Percentiles rank a stretch among this genome's conserved stretches.
Conservation (phyloP, 805 yeast species). For the Wickerhamomyces silvicola region DNA sequence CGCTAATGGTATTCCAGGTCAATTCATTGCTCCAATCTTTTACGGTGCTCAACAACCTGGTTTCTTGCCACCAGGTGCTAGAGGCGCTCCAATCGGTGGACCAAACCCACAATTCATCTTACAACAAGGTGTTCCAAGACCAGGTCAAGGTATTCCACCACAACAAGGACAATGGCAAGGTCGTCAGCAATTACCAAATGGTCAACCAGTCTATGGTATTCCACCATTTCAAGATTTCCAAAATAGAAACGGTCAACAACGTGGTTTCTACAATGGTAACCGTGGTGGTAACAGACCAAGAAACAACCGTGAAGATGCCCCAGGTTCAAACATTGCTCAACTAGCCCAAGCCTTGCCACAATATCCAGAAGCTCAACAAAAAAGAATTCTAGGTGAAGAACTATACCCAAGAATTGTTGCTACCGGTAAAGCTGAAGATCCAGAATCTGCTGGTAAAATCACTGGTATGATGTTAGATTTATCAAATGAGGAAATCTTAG, state of each 20-base stretch:
- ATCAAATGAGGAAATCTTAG: constrained; percentile 85
- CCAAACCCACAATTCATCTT: constrained; percentile 78
- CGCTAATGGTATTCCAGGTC: constrained; percentile 78
- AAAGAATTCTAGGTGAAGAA: constrained; percentile 97
- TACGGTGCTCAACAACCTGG: constrained; percentile 60
- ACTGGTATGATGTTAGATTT: constrained; percentile 98
- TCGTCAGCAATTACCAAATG: constrained; percentile 59
- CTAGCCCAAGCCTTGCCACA: constrained; percentile 58
- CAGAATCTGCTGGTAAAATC: constrained; percentile 95
- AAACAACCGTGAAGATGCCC: constrained; percentile 26
- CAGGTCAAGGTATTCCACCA: constrained; percentile 55
- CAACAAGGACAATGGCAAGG: constrained; percentile 59
- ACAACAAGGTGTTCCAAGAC: constrained; percentile 59
- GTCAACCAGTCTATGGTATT: constrained; percentile 81
- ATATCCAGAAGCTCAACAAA: constrained; percentile 84
- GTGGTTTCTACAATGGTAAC: constrained; percentile 40
- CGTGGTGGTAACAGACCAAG: constrained; percentile 35
- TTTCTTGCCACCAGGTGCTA: constrained; percentile 75
- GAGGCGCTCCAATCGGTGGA: constrained; percentile 78
- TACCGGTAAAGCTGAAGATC: constrained; percentile 80
- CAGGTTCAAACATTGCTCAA: constrained; percentile 25
- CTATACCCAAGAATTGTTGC: constrained; percentile 88
- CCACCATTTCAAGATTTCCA: constrained; percentile 69
- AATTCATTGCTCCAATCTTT: constrained; percentile 77
- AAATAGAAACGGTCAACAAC: constrained; percentile 38